These are phyloP conservation scores for Monosporascus cannonballus DNA, from an alignment of 2,329 filamentous ascomycete genomes.

Conservation along the genomic window DNA sequence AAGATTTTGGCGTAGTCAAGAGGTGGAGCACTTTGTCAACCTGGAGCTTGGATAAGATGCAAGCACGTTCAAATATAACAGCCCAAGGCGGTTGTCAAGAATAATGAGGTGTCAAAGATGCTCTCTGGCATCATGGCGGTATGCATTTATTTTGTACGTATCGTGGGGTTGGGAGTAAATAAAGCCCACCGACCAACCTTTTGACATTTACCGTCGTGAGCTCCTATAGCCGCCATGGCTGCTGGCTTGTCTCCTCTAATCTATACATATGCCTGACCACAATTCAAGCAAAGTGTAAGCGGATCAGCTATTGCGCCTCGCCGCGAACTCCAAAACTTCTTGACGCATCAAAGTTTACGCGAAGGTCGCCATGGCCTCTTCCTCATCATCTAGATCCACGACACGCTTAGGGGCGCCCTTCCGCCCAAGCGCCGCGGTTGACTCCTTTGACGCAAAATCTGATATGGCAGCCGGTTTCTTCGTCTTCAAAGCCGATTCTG, in stretches of 20 bases:
- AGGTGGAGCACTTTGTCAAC: too few species aligned
- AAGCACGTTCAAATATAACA: too few species aligned
- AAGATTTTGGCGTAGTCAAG: too few species aligned
- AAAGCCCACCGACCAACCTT: not conserved
- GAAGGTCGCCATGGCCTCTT: constrained; percentile 42
- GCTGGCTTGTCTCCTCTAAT: not conserved
- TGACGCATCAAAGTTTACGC: constrained; percentile 24
- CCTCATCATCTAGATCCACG: constrained; percentile 41
- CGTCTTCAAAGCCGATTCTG: constrained; percentile 45
- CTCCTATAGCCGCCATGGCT: not conserved
- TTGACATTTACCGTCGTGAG: not conserved
- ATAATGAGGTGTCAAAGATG: too few species aligned
- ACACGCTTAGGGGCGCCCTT: constrained; percentile 4
- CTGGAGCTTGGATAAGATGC: too few species aligned
- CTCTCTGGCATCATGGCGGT: too few species aligned
- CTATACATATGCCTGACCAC: not conserved
- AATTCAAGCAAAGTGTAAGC: not conserved
- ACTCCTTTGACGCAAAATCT: constrained; percentile 33
- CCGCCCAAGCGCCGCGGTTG: constrained; percentile 8
- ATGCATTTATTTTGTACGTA: too few species aligned
- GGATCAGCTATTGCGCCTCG: not conserved
- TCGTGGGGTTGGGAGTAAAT: too few species aligned
- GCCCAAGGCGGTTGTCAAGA: too few species aligned
- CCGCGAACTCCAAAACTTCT: constrained; percentile 1
- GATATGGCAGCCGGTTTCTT: constrained; percentile 28